Conservation (phyloP, 768 basidiomycete species). For the Clavulina sp. region DNA sequence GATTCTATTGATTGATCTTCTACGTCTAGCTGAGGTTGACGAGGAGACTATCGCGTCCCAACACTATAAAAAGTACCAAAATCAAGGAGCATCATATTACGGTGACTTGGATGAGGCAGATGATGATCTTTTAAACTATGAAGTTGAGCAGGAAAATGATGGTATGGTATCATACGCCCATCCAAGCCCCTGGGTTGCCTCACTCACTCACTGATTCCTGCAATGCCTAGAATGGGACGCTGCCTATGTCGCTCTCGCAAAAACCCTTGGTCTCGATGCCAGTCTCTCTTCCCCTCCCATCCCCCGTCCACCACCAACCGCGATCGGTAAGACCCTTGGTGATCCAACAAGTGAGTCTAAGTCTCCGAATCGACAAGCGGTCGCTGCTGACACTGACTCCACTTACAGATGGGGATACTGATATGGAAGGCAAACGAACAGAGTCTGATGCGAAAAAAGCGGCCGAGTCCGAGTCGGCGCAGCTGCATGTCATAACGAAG, state of each 20-base stretch:
- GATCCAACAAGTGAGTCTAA: no score
- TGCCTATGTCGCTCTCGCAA: constrained; percentile 36
- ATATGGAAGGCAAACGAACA: constrained; percentile 13
- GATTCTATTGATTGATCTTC: background rate
- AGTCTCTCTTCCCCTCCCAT: constrained; percentile 37
- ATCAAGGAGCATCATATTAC: constrained; percentile 77
- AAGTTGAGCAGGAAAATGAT: constrained; percentile 51
- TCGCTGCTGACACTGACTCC: no score
- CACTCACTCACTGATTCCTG: background rate
- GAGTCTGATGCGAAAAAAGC: constrained; percentile 22
- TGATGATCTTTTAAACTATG: constrained; percentile 50
- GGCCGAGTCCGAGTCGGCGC: constrained; percentile 7
- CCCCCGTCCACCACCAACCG: constrained; percentile 16
- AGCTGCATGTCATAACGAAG: constrained; percentile 6
- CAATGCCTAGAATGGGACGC: constrained; percentile 43
- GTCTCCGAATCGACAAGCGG: no score
- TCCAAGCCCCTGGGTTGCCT: background rate
- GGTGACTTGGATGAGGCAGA: constrained; percentile 77
- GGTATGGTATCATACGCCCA: constrained; percentile 27
- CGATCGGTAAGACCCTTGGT: no score
- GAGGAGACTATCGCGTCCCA: constrained; percentile 66
- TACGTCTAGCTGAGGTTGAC: constrained; percentile 38
- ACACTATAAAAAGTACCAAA: constrained; percentile 76
- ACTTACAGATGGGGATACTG: constrained; percentile 25
- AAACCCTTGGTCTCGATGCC: constrained; percentile 31